Evolutionary conservation across 2,329 filamentous ascomycete species (phyloP), one percentile per base, ranked within the genome.

Genomic region (Harringtonia aguacate): DNA sequence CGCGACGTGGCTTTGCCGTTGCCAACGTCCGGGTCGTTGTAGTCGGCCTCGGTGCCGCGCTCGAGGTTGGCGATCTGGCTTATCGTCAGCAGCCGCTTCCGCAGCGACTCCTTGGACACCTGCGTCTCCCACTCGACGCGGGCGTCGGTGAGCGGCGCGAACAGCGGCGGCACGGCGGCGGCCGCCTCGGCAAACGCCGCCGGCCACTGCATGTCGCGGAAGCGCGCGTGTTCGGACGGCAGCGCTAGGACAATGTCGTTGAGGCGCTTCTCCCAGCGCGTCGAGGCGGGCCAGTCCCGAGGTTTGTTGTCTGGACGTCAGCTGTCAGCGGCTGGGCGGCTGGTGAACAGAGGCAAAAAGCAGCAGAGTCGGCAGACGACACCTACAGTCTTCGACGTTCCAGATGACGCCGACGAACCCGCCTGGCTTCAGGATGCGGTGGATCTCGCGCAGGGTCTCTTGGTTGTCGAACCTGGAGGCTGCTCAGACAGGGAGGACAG

Each of bases 301-400:
- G 79, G 77, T 39, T 79, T 73, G 57, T 86, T 86, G 57, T 85
- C 78, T 82, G 48, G 13, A 13, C 18, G 18, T 39, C 14, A 39
- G 15, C 22, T 21, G 27, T n/a, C n/a, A n/a, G n/a, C n/a, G n/a
- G n/a, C n/a, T n/a, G n/a, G n/a, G n/a, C n/a, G n/a, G n/a, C n/a
- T n/a, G n/a, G n/a, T n/a, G n/a, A n/a, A 39, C 4, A 29, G 8
- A 28, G n/a, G 17, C 21, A 29, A 21, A 28, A 37, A 29, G 13
- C 18, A 22, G n/a, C 5, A 24, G n/a, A 17, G 21, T 8, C 28
- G n/a, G 15, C 10, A 41, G 14, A 24, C 29, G 8, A 39, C 44
- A 63, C 70, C 55, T 61, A 81, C 80, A 85, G 50, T 84, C 78
- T 57, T 86, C 81, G 47, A 81, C 66, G 53, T 86, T 86, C 83